phyloP scores from a whole-genome alignment of 768 basidiomycete genomes.

The Gloeostereum incarnatum region DNA sequence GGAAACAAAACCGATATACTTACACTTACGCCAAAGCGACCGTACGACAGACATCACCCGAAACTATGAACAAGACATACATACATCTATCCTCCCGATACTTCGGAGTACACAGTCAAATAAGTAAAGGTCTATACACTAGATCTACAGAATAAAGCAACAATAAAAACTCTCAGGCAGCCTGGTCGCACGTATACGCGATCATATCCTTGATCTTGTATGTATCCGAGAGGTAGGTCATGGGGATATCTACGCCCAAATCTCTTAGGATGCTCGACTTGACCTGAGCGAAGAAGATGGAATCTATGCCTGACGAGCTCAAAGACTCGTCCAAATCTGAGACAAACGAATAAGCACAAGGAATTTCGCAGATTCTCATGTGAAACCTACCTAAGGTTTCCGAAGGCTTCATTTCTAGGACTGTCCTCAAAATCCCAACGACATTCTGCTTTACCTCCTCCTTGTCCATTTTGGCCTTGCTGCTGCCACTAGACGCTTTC shows the following conservation, averaged over 20 bases:
- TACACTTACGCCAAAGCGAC: too few species aligned
- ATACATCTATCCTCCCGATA: too few species aligned
- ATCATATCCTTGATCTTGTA: constrained; percentile 22
- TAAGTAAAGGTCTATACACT: too few species aligned
- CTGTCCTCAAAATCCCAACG: constrained; percentile 14
- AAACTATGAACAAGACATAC: too few species aligned
- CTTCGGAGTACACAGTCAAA: too few species aligned
- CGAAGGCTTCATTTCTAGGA: constrained; percentile 11
- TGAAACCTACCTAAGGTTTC: constrained; percentile 18
- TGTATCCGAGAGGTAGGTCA: constrained; percentile 20
- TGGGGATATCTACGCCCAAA: constrained; percentile 21
- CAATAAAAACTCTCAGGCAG: too few species aligned
- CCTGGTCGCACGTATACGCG: neutral
- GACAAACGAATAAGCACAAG: neutral
- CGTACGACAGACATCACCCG: too few species aligned
- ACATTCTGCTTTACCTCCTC: constrained; percentile 12
- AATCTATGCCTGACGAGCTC: constrained; percentile 21
- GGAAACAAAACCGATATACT: too few species aligned
- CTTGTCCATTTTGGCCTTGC: neutral
- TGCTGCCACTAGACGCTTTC: too few species aligned
- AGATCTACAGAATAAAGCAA: too few species aligned
- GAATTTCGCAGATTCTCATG: neutral
- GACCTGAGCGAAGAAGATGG: constrained; percentile 24
- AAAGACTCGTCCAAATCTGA: constrained; percentile 19
- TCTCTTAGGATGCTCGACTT: constrained; percentile 20